phyloP scores from a whole-genome alignment of 2,329 filamentous ascomycete genomes.

The Dothistroma septosporum region DNA sequence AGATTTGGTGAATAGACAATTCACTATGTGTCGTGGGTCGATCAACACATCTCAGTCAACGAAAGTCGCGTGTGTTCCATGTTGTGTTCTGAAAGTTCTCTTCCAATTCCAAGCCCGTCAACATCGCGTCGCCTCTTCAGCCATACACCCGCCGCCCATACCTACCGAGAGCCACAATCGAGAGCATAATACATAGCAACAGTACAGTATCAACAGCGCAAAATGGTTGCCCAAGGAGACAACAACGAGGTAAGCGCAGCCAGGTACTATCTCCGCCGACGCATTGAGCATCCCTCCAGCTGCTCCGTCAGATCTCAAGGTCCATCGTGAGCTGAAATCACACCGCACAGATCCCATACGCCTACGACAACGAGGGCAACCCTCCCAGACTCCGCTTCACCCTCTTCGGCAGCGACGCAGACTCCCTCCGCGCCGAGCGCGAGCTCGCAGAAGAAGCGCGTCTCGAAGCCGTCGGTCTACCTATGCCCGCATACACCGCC shows the following conservation, averaged over 20 bases:
- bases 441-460: neutral
- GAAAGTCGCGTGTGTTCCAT: neutral
- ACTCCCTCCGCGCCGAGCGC: neutral
- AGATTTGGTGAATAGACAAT: neutral
- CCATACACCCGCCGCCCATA: neutral
- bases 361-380: neutral
- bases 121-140: neutral
- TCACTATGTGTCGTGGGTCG: neutral
- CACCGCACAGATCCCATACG: neutral
- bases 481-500: neutral
- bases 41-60: neutral
- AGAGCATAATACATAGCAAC: neutral
- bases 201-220: neutral
- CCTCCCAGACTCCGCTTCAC: neutral
- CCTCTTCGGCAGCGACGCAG: neutral
- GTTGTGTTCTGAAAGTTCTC: neutral
- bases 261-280: neutral
- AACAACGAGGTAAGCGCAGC: neutral
- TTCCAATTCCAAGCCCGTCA: neutral
- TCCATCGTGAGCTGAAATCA: neutral
- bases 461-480: neutral
- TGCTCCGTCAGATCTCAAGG: neutral
- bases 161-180: neutral
- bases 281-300: neutral
- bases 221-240: neutral